A percentile compares a stretch with the other conserved stretches of the same genome.
Evolutionary conservation across 164 flowering plant genomes (phyloP).

Genomic region (Annona squamosa): DNA sequence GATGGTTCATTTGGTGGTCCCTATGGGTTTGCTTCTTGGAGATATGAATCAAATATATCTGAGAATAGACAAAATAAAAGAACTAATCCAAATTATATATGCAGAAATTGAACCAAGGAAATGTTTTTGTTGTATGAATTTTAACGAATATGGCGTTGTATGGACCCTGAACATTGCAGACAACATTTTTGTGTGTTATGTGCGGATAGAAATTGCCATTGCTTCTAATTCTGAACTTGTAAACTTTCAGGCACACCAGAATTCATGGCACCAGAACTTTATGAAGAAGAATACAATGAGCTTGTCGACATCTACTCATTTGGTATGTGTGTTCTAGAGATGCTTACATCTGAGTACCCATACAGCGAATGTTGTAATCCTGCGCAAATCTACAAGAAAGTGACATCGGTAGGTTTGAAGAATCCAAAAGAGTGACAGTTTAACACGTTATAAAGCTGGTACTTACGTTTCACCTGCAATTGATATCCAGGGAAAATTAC

Average conservation of each 20-base stretch:
- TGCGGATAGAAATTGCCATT: too few relatives aligned
- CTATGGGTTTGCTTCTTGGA: too few relatives aligned
- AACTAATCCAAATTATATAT: too few relatives aligned
- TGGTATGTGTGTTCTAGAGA: slow-evolving; percentile 91
- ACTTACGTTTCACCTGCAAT: background rate
- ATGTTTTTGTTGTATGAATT: too few relatives aligned
- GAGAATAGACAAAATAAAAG: too few relatives aligned
- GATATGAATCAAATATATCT: background rate
- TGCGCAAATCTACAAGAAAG: slow-evolving; percentile 95
- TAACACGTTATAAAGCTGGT: background rate
- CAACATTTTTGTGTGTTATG: too few relatives aligned
- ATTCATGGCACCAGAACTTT: slow-evolving; percentile 93
- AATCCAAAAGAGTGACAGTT: background rate
- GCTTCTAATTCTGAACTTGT: background rate
- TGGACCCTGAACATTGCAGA: too few relatives aligned
- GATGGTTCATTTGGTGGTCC: too few relatives aligned
- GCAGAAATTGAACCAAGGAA: too few relatives aligned
- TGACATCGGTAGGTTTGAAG: slow-evolving; percentile 51
- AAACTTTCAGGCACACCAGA: slow-evolving; percentile 75
- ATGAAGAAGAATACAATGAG: slow-evolving; percentile 85
- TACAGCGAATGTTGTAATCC: slow-evolving; percentile 84
- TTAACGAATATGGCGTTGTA: too few relatives aligned
- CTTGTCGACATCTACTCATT: slow-evolving; percentile 85
- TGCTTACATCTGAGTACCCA: slow-evolving; percentile 85
- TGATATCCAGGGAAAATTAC: slow-evolving; percentile 60